Conservation (phyloP, 2,329 filamentous ascomycete genomes). For the Blastomyces silverae region DNA sequence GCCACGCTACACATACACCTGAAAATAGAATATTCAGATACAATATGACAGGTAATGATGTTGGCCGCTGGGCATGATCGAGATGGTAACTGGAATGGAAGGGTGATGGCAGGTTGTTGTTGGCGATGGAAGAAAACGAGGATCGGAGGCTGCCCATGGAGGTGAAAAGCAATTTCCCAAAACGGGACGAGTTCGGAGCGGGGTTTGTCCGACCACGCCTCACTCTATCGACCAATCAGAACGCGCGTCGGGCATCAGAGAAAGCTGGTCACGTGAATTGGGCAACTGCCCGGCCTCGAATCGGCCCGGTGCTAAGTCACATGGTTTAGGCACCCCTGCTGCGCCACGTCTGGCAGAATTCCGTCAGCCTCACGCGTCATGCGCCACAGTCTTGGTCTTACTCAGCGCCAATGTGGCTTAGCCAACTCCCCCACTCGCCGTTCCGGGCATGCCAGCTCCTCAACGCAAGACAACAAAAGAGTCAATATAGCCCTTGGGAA, state of each 20-base stretch:
- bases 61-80: not conserved
- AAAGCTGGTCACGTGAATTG: not conserved
- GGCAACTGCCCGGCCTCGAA: no score
- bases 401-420: slow-evolving; percentile 2
- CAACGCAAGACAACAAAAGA: not conserved
- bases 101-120: not conserved
- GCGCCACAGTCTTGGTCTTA: not conserved
- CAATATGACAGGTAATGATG: not conserved
- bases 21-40: not conserved
- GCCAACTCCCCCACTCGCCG: not conserved
- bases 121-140: not conserved
- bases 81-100: not conserved
- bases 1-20: slow-evolving; percentile 8
- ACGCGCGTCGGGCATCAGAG: not conserved
- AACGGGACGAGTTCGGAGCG: slow-evolving; percentile 2
- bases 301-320: no score
- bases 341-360: slow-evolving; percentile 2
- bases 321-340: not conserved
- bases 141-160: slow-evolving; percentile 6
- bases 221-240: slow-evolving; percentile 9
- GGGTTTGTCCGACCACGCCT: slow-evolving; percentile 8
- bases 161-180: slow-evolving; percentile 1
- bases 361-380: not conserved
- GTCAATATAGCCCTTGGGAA: not conserved
- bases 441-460: not conserved